A percentile compares a stretch with the other conserved stretches of the same genome.
These are phyloP conservation scores for Ogataea dorogensis DNA, from an alignment of 805 yeast genomes.

Conservation along the genomic window DNA sequence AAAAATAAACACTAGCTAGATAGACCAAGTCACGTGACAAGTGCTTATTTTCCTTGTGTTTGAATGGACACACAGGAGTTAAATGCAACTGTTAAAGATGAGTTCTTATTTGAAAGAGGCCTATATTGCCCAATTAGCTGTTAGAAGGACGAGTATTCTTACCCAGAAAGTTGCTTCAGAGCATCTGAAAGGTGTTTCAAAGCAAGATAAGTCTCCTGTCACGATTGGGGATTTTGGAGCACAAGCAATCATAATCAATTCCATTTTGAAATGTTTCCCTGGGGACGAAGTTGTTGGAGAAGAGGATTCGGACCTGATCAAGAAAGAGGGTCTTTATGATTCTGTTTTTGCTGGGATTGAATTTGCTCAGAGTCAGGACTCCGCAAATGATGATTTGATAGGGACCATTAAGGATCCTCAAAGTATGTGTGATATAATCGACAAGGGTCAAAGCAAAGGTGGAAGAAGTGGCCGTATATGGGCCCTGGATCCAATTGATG, in stretches of 20 bases:
- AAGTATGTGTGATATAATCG: constrained; percentile 64
- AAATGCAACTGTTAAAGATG: constrained; percentile 4
- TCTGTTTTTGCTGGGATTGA: constrained; percentile 60
- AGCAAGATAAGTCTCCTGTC: constrained; percentile 90
- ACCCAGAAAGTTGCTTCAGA: constrained; percentile 63
- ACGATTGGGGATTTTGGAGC: constrained; percentile 96
- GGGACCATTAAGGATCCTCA: constrained; percentile 45
- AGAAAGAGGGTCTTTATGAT: constrained; percentile 48
- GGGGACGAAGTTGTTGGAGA: constrained; percentile 89
- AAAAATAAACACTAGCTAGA: not conserved
- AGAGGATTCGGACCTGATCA: constrained; percentile 75
- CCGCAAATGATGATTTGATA: constrained; percentile 30
- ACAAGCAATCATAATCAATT: constrained; percentile 87
- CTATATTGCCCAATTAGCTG: constrained; percentile 83
- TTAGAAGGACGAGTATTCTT: constrained; percentile 77
- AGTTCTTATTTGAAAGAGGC: constrained; percentile 60
- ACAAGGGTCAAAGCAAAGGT: constrained; percentile 76
- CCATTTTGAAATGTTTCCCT: constrained; percentile 78
- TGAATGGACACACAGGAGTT: too few species aligned
- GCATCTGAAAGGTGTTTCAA: constrained; percentile 61
- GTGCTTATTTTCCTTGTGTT: constrained; percentile 2
- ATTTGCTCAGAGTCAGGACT: constrained; percentile 49
- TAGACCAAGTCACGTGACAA: constrained; percentile 5
- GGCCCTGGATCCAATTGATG: constrained; percentile 98
- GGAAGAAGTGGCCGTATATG: constrained; percentile 82